These are phyloP conservation scores for Aureobasidium sp. DNA, from an alignment of 2,329 filamentous ascomycete species.

Conservation along the genomic window DNA sequence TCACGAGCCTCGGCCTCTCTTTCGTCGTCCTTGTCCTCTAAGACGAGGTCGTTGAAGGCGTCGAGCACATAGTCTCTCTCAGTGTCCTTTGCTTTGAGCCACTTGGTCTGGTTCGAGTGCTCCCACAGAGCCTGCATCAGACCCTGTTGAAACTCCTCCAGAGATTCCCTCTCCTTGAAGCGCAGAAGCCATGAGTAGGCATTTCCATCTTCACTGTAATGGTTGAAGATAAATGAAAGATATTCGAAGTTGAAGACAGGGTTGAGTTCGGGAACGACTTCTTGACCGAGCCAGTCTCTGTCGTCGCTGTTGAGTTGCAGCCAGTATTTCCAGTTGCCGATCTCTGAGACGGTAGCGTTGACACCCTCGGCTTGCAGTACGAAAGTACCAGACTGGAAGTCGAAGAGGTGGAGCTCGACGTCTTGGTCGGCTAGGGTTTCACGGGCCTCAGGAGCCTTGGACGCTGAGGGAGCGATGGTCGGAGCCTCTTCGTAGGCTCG, in stretches of 20 bases:
- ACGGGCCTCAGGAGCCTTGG: constrained; percentile 56
- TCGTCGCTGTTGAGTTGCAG: constrained; percentile 72
- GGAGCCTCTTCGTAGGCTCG: constrained; percentile 38
- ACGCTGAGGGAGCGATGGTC: constrained; percentile 55
- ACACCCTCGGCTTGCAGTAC: constrained; percentile 69
- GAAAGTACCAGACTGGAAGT: constrained; percentile 82
- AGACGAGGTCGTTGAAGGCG: constrained; percentile 86
- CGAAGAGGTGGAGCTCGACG: constrained; percentile 88
- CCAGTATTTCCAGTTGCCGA: constrained; percentile 93
- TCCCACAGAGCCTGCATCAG: constrained; percentile 97
- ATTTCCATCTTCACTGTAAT: constrained; percentile 79
- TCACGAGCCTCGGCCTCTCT: constrained; percentile 50
- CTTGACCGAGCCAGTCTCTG: constrained; percentile 79
- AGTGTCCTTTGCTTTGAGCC: constrained; percentile 84
- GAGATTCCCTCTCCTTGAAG: constrained; percentile 73
- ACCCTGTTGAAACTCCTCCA: constrained; percentile 86
- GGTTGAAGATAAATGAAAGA: constrained; percentile 98
- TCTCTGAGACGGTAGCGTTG: constrained; percentile 72
- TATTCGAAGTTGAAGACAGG: constrained; percentile 99
- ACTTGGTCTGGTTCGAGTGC: constrained; percentile 87
- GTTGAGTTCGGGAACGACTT: constrained; percentile 84
- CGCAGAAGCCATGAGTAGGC: constrained; percentile 93
- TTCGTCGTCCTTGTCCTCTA: constrained; percentile 62
- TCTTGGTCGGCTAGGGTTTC: constrained; percentile 69
- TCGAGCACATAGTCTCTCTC: constrained; percentile 93